phyloP scores from a whole-genome alignment of 345 rosid genomes.

The Erodium maritimum region DNA sequence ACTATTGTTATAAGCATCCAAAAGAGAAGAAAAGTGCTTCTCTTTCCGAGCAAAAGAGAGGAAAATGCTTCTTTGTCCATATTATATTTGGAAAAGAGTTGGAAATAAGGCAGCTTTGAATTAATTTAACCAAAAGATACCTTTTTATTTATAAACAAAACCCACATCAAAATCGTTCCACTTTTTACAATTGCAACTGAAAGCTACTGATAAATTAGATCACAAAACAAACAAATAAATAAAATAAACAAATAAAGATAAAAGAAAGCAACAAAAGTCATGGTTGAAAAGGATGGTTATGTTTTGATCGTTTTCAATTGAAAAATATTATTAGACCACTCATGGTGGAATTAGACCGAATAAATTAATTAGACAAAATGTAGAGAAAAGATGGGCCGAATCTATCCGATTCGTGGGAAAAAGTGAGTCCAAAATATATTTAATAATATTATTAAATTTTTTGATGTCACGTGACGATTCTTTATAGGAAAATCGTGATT shows the following conservation, averaged over 20 bases:
- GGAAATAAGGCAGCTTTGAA: constrained; percentile 22
- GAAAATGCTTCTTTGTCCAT: constrained; percentile 36
- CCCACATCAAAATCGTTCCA: constrained; percentile 16
- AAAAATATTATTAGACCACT: no score
- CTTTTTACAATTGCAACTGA: constrained; percentile 21
- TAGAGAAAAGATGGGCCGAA: no score
- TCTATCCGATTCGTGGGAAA: no score
- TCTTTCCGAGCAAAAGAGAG: constrained; percentile 26
- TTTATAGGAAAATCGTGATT: no score
- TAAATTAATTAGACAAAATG: no score
- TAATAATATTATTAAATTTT: no score
- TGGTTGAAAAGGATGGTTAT: constrained; percentile 21
- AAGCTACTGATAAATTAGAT: constrained; percentile 14
- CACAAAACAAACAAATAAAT: no score
- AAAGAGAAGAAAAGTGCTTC: constrained; percentile 35
- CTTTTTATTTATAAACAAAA: constrained; percentile 26
- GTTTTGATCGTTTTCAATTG: no score
- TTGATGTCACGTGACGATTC: no score
- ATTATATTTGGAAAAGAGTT: constrained; percentile 17
- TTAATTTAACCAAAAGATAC: constrained; percentile 17
- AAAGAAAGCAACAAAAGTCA: constrained; percentile 20
- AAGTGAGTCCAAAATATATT: no score
- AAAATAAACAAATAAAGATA: neutral
- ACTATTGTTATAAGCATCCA: constrained; percentile 44
- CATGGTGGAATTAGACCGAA: no score